Evolutionary conservation across 2,329 filamentous ascomycete genomes (phyloP), one percentile per base, ranked within the genome.

Genomic region (Colletotrichum tropicale): DNA sequence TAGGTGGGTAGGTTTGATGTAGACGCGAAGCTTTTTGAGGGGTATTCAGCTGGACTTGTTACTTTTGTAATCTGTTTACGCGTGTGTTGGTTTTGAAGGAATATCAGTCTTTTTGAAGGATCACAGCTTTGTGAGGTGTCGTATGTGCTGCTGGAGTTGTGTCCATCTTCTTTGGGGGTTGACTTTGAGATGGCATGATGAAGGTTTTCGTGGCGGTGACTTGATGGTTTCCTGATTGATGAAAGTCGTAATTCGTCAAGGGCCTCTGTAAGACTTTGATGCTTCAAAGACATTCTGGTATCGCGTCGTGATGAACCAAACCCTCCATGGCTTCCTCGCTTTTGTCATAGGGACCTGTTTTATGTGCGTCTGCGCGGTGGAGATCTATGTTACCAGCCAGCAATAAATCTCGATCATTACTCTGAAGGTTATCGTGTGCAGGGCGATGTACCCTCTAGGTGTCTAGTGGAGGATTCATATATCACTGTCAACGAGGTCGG

Each of bases 341-440:
- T 7, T 21, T 52, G 43, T 13, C 43, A 8, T 24, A 36, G 34
- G 34, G 16, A 52, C 10, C 10, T 5, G 43, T 21, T 10, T 52
- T 12, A 4, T 12, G 6, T 5, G 10, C n/a, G 6, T 52, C n/a
- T 21, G n/a, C n/a, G n/a, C 12, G 2, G 43, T 3, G n/a, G 0
- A 4, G 12, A 12, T 2, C 3, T 12, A 10, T 48, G 6, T n/a
- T n/a, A 4, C 5, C 38, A n/a, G 38, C 18, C 8, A n/a, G 38
- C 8, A 2, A 48, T 10, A 7, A 48, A 6, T n/a, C 18, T n/a
- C 5, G 6, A n/a, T 48, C 18, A 12, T 43, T n/a, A 10, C n/a
- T n/a, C 3, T 13, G 43, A 21, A 21, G 43, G 10, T 6, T 48
- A 21, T 13, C 10, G 43, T 21, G 43, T 13, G n/a, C n/a, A 21